Conservation (phyloP, 140 eudicot genomes). For the Erigeron philadelphicus region DNA sequence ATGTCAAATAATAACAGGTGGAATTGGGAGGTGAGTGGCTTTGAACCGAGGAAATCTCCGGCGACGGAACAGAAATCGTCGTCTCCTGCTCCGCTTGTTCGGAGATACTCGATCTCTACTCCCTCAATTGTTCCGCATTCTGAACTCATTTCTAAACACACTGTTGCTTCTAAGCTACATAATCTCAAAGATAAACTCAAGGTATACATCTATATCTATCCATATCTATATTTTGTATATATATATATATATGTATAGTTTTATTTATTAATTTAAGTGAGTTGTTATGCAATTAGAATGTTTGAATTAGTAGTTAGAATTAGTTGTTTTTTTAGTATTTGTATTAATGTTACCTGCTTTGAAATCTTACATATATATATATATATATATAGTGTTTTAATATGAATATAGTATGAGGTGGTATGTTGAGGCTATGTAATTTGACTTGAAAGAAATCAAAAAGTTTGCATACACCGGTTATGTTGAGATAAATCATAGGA, state of each 20-base stretch:
- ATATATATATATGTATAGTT: too few relatives aligned
- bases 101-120: slow-evolving; percentile 73
- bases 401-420: slow-evolving; percentile 11
- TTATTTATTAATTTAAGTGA: background rate
- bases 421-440: slow-evolving; percentile 13
- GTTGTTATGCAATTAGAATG: background rate
- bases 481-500: slow-evolving; percentile 1
- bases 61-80: slow-evolving; percentile 34
- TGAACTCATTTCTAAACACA: slow-evolving; percentile 40
- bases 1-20: slow-evolving; percentile 72
- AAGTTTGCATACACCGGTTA: background rate
- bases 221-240: background rate
- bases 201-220: slow-evolving; percentile 31
- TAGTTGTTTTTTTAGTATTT: too few relatives aligned
- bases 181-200: slow-evolving; percentile 62
- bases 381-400: background rate
- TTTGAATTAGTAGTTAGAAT: too few relatives aligned
- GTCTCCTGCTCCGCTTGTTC: slow-evolving; percentile 42
- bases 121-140: slow-evolving; percentile 49
- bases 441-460: background rate
- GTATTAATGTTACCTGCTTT: too few relatives aligned
- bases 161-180: slow-evolving; percentile 48
- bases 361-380: too few relatives aligned
- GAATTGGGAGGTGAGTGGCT: slow-evolving; percentile 98
- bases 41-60: slow-evolving; percentile 65